Percentiles rank a stretch among this genome's conserved stretches.
phyloP scores from a whole-genome alignment of 129 eudicot species.

The Lonicera japonica region DNA sequence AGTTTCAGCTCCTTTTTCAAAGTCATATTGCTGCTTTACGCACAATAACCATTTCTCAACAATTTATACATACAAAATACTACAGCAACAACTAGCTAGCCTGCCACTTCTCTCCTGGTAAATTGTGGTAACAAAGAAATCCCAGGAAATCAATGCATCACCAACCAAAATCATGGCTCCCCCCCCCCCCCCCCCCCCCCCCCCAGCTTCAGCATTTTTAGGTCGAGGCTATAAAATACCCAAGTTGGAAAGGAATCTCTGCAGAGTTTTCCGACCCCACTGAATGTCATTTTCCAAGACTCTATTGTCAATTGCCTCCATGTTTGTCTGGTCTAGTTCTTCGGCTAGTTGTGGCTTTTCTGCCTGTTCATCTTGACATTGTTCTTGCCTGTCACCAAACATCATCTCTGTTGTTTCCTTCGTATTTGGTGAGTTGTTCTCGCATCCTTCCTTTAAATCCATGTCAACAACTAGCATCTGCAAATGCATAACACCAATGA shows the following conservation, averaged over 20 bases:
- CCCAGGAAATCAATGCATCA: too few species aligned
- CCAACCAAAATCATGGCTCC: too few species aligned
- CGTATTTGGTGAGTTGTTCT: not conserved
- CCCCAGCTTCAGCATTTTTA: not conserved
- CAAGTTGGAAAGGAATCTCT: constrained; percentile 17
- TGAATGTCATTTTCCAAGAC: constrained; percentile 16
- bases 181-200: too few species aligned
- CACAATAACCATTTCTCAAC: too few species aligned
- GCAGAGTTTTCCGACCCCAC: constrained; percentile 33
- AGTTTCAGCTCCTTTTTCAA: too few species aligned
- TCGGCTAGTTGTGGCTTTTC: constrained; percentile 7
- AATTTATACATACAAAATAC: too few species aligned
- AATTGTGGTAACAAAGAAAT: too few species aligned
- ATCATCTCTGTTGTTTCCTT: not conserved
- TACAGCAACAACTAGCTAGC: not conserved
- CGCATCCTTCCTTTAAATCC: constrained; percentile 1
- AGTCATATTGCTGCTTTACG: too few species aligned
- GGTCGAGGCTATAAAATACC: constrained; percentile 14
- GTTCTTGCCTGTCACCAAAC: not conserved
- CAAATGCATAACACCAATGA: too few species aligned
- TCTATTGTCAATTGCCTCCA: not conserved
- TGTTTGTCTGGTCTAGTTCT: not conserved
- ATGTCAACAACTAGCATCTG: not conserved
- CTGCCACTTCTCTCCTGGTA: not conserved
- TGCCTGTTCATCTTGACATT: not conserved